These are phyloP conservation scores for Populus hybrid DNA, from an alignment of 441 rosid genomes.

Conservation along the genomic window DNA sequence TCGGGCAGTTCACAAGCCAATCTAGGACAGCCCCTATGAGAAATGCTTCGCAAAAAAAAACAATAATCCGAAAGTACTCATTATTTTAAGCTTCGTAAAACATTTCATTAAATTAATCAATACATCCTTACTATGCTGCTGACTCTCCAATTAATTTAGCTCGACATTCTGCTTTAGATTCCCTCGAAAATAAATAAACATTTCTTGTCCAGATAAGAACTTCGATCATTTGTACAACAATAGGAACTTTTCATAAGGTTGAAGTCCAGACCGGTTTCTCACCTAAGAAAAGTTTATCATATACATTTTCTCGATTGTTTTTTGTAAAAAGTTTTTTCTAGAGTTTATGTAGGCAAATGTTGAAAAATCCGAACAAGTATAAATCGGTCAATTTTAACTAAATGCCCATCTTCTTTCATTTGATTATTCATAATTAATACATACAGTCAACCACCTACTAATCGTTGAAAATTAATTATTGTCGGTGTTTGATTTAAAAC, in stretches of 20 bases:
- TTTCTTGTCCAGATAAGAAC: too few species aligned
- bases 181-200: too few species aligned
- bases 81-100: too few species aligned
- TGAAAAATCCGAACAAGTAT: not conserved
- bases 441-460: not conserved
- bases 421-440: not conserved
- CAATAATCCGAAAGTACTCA: too few species aligned
- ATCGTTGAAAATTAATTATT: not conserved
- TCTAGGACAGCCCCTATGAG: too few species aligned
- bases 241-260: not conserved
- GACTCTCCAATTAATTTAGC: too few species aligned
- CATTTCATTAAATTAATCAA: too few species aligned
- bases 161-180: too few species aligned
- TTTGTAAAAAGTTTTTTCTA: not conserved
- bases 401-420: not conserved
- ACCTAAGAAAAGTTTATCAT: not conserved
- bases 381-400: not conserved
- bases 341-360: not conserved
- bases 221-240: too few species aligned
- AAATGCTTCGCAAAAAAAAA: too few species aligned
- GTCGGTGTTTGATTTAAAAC: not conserved
- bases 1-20: too few species aligned
- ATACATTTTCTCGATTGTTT: not conserved
- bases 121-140: too few species aligned
- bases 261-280: not conserved